Evolutionary conservation across 1,284 basidiomycete genomes (phyloP), one percentile per base, ranked within the genome.

Genomic region (Boletus smithii): DNA sequence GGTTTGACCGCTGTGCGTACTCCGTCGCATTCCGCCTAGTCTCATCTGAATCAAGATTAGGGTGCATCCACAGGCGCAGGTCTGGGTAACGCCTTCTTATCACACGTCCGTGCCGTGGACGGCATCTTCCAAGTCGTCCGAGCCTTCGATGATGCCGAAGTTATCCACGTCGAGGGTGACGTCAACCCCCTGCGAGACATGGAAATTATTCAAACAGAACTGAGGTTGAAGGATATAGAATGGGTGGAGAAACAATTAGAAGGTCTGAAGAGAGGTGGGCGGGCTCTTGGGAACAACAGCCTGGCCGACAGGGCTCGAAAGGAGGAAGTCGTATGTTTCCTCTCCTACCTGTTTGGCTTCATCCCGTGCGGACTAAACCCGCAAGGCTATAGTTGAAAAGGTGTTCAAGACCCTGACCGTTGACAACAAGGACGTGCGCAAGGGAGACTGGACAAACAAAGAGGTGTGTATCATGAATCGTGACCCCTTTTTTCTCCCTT

Each of bases 101-200:
- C 92, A 27, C 93, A 99, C 69, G 95, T 99, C 42, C 88, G 97
- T 51, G 90, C 95, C 20, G 97, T 99, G 54, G 97, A 99, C 67
- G 97, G 97, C 65, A 99, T 99, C 68, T 99, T 99, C 80, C 97
- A 99, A 70, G 87, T 98, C 54, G 86, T 99, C 48, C 91, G 97
- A 59, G 94, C 95, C 7, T 99, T 99, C 67, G 95, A 98, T 66
- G 97, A 99, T 63, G 89, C 93, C 30, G 97, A 99, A 66, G 94
- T 99, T 66, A 98, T 92, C 58, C 97, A 99, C 71, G 97, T 99
- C 60, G 97, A 99, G 71, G 97, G 97, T 44, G 97, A 99, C 58
- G 94, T 99, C 50, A 79, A 99, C 72, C 97, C 97, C 17, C 60
- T 91, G 44, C 87, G 97, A 54, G 97, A 99, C 70, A 98, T 99